Conservation (phyloP, 345 rosid genomes). For the Cardiospermum halicacabum region DNA sequence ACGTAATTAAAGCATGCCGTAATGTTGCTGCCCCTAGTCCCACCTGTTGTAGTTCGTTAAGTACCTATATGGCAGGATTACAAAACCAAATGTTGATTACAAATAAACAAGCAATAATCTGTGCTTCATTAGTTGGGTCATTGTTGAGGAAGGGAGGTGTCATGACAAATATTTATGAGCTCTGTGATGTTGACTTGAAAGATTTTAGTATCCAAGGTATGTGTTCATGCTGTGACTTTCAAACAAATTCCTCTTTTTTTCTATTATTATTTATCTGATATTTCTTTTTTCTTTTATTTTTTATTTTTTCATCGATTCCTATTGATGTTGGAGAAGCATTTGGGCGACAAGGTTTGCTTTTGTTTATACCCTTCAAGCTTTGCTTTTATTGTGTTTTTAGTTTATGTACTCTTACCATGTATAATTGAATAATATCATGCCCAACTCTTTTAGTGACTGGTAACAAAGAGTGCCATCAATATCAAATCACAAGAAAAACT, state of each 20-base stretch:
- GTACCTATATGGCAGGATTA: conserved; percentile 69
- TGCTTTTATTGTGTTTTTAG: neutral
- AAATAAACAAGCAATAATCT: conserved; percentile 90
- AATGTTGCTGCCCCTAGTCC: conserved; percentile 91
- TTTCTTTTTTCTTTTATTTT: conserved; percentile 23
- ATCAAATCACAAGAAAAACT: neutral
- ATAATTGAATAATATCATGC: neutral
- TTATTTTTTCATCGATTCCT: conserved; percentile 24
- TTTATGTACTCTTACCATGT: neutral
- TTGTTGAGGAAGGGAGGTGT: conserved; percentile 81
- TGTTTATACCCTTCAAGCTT: neutral
- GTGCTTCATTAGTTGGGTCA: conserved; percentile 82
- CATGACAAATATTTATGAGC: conserved; percentile 82
- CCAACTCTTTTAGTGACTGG: neutral
- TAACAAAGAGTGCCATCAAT: neutral
- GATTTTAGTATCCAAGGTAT: conserved; percentile 94
- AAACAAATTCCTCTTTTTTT: neutral
- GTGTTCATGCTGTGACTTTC: conserved; percentile 4
- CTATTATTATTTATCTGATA: conserved; percentile 20
- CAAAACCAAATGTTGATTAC: conserved; percentile 95
- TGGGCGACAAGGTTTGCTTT: conserved; percentile 72
- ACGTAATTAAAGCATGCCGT: conserved; percentile 79
- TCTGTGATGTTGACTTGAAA: conserved; percentile 93
- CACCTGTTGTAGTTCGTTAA: conserved; percentile 87
- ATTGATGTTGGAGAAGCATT: conserved; percentile 46